These are phyloP conservation scores for Euryodendron excelsum DNA, from an alignment of 148 eudicot genomes.

Conservation along the genomic window DNA sequence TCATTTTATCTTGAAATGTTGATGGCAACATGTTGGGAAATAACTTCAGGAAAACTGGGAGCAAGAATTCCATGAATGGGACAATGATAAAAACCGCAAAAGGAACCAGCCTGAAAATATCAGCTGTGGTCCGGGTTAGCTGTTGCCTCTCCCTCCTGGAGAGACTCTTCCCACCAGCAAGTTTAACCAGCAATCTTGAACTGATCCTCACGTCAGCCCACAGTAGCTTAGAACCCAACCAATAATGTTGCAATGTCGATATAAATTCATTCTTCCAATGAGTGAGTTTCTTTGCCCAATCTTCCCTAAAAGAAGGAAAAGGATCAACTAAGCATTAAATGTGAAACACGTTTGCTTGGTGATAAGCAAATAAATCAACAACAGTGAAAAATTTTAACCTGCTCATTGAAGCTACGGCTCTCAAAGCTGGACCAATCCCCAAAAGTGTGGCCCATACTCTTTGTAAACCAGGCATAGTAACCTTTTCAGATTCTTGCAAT, in stretches of 20 bases:
- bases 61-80: slow-evolving; percentile 93
- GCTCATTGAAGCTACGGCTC: slow-evolving; percentile 76
- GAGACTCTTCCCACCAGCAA: slow-evolving; percentile 79
- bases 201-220: slow-evolving; percentile 84
- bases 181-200: slow-evolving; percentile 75
- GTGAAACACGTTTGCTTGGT: not conserved
- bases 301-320: slow-evolving; percentile 50
- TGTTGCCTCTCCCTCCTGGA: slow-evolving; percentile 97
- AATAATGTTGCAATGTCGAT: slow-evolving; percentile 75
- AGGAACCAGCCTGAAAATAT: slow-evolving; percentile 91
- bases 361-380: slow-evolving; percentile 5
- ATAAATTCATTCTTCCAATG: slow-evolving; percentile 86
- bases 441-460: slow-evolving; percentile 56
- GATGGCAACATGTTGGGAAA: slow-evolving; percentile 97
- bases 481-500: slow-evolving; percentile 49
- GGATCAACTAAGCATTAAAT: not conserved
- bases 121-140: slow-evolving; percentile 91
- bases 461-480: slow-evolving; percentile 40
- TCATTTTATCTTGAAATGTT: slow-evolving; percentile 94
- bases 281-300: slow-evolving; percentile 70
- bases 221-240: slow-evolving; percentile 81
- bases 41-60: slow-evolving; percentile 79
- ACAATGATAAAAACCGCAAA: slow-evolving; percentile 85
- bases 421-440: slow-evolving; percentile 80
- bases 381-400: slow-evolving; percentile 37